These are phyloP conservation scores for Lasiodiplodia theobromae DNA, from an alignment of 2,329 filamentous ascomycete species.

Conservation along the genomic window DNA sequence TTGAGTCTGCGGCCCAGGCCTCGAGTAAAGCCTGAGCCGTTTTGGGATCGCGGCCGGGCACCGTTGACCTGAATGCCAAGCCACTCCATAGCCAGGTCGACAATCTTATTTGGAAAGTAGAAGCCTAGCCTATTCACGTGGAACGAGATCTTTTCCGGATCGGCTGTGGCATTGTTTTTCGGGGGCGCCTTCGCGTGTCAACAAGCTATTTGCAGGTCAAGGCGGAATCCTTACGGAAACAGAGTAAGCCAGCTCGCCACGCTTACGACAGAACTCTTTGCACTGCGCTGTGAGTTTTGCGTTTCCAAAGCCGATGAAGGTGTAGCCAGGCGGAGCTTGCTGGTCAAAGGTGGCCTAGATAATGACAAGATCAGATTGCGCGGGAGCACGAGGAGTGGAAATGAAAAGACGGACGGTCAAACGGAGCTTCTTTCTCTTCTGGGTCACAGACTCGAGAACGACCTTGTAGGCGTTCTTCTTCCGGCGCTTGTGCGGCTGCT, in stretches of 20 bases:
- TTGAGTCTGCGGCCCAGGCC: slow-evolving; percentile 34
- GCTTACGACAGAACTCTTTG: slow-evolving; percentile 65
- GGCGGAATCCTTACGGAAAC: slow-evolving; percentile 63
- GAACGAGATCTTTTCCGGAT: slow-evolving; percentile 62
- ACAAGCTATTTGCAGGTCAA: slow-evolving; percentile 31
- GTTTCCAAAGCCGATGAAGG: slow-evolving; percentile 66
- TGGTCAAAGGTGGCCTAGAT: slow-evolving; percentile 62
- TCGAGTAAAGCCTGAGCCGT: slow-evolving; percentile 43
- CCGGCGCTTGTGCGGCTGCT: slow-evolving; percentile 37
- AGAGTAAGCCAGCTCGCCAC: slow-evolving; percentile 61
- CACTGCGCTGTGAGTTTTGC: slow-evolving; percentile 63
- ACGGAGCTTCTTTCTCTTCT: slow-evolving; percentile 66
- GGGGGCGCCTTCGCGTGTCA: slow-evolving; percentile 41
- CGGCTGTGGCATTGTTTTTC: slow-evolving; percentile 58
- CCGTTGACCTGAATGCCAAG: slow-evolving; percentile 48
- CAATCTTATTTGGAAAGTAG: slow-evolving; percentile 67
- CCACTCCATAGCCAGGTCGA: slow-evolving; percentile 63
- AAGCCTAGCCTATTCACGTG: slow-evolving; percentile 69
- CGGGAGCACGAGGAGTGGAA: slow-evolving; percentile 27
- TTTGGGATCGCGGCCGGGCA: slow-evolving; percentile 31
- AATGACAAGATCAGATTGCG: slow-evolving; percentile 41
- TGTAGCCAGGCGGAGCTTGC: slow-evolving; percentile 66
- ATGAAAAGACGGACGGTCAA: slow-evolving; percentile 51
- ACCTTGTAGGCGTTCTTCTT: slow-evolving; percentile 62
- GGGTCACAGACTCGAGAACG: slow-evolving; percentile 63